Conservation (phyloP, 176 grass and related monocot genomes). For the Aechmea fasciata region DNA sequence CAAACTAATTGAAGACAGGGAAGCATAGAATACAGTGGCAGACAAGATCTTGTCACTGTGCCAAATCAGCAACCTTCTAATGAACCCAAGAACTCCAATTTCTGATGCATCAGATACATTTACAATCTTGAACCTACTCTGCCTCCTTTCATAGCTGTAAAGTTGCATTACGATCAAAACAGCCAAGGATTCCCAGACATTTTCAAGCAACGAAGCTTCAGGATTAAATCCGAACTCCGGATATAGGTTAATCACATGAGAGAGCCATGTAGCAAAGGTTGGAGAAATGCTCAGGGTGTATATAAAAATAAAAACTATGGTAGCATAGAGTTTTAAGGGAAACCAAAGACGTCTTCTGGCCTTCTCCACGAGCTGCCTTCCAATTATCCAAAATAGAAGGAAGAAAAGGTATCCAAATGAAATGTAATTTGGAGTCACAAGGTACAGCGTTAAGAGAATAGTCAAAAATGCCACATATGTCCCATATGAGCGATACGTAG, state of each 20-base stretch:
- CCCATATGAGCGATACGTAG: slow-evolving; percentile 83
- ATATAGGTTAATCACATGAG: slow-evolving; percentile 61
- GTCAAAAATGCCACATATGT: slow-evolving; percentile 94
- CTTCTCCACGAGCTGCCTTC: slow-evolving; percentile 84
- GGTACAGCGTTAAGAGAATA: slow-evolving; percentile 84
- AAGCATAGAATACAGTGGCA: slow-evolving; percentile 72
- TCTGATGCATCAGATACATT: slow-evolving; percentile 71
- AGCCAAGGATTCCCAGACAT: slow-evolving; percentile 94
- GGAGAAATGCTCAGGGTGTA: slow-evolving; percentile 75
- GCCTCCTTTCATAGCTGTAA: slow-evolving; percentile 92
- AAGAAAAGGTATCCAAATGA: slow-evolving; percentile 98
- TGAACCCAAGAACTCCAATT: slow-evolving; percentile 56
- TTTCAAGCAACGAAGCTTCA: slow-evolving; percentile 62
- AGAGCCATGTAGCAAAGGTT: slow-evolving; percentile 47
- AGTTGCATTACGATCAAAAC: slow-evolving; percentile 97
- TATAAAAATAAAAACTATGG: slow-evolving; percentile 70
- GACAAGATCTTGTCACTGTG: slow-evolving; percentile 91
- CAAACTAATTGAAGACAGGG: slow-evolving; percentile 77
- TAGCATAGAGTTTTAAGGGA: slow-evolving; percentile 78
- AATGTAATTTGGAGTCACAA: slow-evolving; percentile 97
- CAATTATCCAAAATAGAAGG: slow-evolving; percentile 97
- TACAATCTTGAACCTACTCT: slow-evolving; percentile 60
- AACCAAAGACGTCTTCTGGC: slow-evolving; percentile 76
- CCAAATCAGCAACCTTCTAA: slow-evolving; percentile 89
- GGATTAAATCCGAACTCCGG: slow-evolving; percentile 88